These are phyloP conservation scores for Mycena sanguinolenta DNA, from an alignment of 768 basidiomycete genomes.

Conservation along the genomic window DNA sequence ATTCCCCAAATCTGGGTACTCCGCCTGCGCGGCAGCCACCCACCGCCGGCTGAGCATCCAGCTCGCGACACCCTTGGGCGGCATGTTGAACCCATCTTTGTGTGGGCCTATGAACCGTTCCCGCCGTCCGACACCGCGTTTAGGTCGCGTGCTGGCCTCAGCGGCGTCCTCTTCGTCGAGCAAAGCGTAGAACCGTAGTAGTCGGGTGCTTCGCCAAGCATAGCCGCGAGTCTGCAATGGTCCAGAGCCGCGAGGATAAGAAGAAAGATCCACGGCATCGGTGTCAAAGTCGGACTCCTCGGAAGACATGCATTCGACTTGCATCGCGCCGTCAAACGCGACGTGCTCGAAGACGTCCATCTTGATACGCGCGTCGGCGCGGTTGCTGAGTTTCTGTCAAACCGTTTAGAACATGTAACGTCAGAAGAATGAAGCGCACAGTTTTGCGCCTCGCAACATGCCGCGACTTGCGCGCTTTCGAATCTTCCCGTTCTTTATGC, in stretches of 20 bases:
- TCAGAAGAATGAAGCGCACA: slow-evolving; percentile 56
- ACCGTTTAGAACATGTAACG: slow-evolving; percentile 18
- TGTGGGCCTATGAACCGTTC: slow-evolving; percentile 65
- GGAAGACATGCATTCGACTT: slow-evolving; percentile 84
- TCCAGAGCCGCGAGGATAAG: slow-evolving; percentile 45
- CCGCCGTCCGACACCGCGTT: slow-evolving; percentile 69
- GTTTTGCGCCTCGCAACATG: slow-evolving; percentile 72
- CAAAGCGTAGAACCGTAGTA: slow-evolving; percentile 69
- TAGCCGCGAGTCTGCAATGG: slow-evolving; percentile 69
- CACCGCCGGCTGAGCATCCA: slow-evolving; percentile 87
- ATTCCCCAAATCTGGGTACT: slow-evolving; percentile 62
- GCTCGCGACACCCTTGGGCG: slow-evolving; percentile 71
- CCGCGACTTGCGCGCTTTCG: slow-evolving; percentile 73
- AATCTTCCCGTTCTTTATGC: slow-evolving; percentile 67
- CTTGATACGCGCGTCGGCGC: slow-evolving; percentile 70
- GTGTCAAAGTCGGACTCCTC: slow-evolving; percentile 79
- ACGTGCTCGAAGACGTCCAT: slow-evolving; percentile 68
- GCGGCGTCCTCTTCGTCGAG: slow-evolving; percentile 70
- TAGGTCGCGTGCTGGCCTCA: slow-evolving; percentile 62
- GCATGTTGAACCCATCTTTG: slow-evolving; percentile 62
- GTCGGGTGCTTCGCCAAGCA: slow-evolving; percentile 76
- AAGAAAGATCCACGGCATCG: slow-evolving; percentile 44
- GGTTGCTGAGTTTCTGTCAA: slow-evolving; percentile 75
- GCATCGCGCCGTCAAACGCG: slow-evolving; percentile 78
- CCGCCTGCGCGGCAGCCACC: slow-evolving; percentile 57